phyloP scores from a whole-genome alignment of 208 protist species.

The Trypanosoma cruzi region DNA sequence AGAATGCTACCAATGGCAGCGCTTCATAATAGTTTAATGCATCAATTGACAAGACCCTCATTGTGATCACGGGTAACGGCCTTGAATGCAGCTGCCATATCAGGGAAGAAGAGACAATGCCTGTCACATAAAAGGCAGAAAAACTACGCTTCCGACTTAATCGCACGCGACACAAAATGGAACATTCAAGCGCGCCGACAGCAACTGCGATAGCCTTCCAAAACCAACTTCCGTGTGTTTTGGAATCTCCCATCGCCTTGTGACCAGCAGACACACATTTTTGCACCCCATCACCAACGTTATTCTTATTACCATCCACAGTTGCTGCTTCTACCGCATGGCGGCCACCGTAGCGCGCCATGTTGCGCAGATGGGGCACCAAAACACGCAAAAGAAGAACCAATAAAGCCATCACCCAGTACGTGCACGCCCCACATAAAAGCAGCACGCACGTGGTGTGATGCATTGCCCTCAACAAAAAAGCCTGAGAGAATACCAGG shows the following conservation, averaged over 20 bases:
- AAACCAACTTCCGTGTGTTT: background rate
- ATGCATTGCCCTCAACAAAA: conserved; percentile 1
- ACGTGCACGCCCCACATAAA: conserved; percentile 30
- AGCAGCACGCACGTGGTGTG: background rate
- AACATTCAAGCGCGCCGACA: conserved; percentile 15
- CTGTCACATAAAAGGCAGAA: conserved; percentile 54
- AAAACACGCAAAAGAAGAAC: conserved; percentile 41
- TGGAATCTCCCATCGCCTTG: background rate
- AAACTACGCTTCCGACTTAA: conserved; percentile 46
- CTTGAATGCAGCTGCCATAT: conserved; percentile 3
- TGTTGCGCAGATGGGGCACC: conserved; percentile 30
- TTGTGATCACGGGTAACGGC: background rate
- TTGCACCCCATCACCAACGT: background rate
- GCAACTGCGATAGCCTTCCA: background rate
- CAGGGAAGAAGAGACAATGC: conserved; percentile 26
- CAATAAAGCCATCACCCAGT: conserved; percentile 50
- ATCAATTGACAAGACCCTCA: background rate
- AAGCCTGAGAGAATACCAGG: background rate
- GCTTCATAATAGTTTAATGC: conserved; percentile 9
- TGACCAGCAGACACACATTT: too few relatives aligned
- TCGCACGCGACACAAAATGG: conserved; percentile 28
- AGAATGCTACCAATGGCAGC: conserved; percentile 50
- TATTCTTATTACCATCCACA: background rate
- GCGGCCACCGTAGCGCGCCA: conserved; percentile 57
- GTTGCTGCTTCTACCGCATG: background rate